These are phyloP conservation scores for Lactarius evosmus DNA, from an alignment of 768 basidiomycete species.

Conservation along the genomic window DNA sequence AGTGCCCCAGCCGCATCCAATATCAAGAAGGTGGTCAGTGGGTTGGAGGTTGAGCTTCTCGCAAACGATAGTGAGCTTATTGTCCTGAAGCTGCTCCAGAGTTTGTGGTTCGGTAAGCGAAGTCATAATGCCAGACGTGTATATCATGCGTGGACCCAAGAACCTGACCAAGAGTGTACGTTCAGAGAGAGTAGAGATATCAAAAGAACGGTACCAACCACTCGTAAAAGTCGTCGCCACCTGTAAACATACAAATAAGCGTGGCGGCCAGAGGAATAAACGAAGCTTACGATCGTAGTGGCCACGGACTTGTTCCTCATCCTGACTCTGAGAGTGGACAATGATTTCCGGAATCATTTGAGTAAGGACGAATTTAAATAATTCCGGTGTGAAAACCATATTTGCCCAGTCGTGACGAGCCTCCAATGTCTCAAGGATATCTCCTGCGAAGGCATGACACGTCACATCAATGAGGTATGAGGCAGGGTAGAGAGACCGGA, in stretches of 20 bases:
- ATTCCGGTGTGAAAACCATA: conserved; percentile 84
- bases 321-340: conserved; percentile 85
- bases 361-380: conserved; percentile 91
- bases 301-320: conserved; percentile 92
- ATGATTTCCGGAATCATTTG: conserved; percentile 91
- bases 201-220: conserved; percentile 48
- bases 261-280: conserved; percentile 13
- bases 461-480: conserved; percentile 18
- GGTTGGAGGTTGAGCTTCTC: conserved; percentile 88
- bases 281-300: conserved; percentile 81
- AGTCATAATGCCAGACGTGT: conserved; percentile 87
- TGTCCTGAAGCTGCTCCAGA: conserved; percentile 94
- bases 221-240: conserved; percentile 93
- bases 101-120: conserved; percentile 71
- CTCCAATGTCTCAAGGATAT: conserved; percentile 91
- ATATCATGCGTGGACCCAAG: conserved; percentile 94
- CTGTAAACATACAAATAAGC: conserved; percentile 36
- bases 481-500: conserved; percentile 34
- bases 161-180: conserved; percentile 50
- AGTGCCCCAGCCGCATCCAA: conserved; percentile 97
- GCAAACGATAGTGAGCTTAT: conserved; percentile 94
- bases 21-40: conserved; percentile 79
- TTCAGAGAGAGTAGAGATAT: background rate
- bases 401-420: conserved; percentile 94
- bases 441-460: conserved; percentile 49